Percentiles rank a stretch among this genome's conserved stretches.
These are phyloP conservation scores for Xylaria polymorpha DNA, from an alignment of 2,329 filamentous ascomycete genomes.

Conservation along the genomic window DNA sequence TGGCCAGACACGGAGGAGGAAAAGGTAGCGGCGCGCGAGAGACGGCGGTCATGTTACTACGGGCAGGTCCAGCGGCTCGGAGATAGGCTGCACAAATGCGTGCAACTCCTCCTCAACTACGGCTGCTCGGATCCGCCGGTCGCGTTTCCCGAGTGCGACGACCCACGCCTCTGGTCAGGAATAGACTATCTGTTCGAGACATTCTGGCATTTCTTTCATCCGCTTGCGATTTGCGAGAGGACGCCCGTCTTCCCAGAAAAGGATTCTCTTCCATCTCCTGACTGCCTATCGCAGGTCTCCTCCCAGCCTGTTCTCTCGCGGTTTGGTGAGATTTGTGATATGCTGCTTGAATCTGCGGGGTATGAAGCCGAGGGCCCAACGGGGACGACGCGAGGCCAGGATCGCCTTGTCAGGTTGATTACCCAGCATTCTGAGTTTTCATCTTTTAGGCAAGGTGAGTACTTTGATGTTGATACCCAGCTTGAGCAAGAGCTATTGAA, in stretches of 20 bases:
- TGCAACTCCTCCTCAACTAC: slow-evolving; percentile 28
- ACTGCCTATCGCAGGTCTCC: not conserved
- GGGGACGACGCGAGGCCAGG: slow-evolving; percentile 7
- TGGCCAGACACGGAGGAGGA: slow-evolving; percentile 27
- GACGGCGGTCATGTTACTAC: slow-evolving; percentile 13
- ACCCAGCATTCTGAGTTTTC: slow-evolving; percentile 16
- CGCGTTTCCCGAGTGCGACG: slow-evolving; percentile 6
- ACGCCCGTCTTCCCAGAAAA: too few relatives aligned
- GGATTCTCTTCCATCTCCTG: not conserved
- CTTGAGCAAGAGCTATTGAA: not conserved
- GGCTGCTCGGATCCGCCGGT: not conserved
- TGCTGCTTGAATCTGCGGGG: slow-evolving; percentile 26
- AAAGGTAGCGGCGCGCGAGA: slow-evolving; percentile 1
- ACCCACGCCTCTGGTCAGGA: slow-evolving; percentile 15
- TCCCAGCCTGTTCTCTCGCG: not conserved
- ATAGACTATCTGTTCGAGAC: slow-evolving; percentile 29
- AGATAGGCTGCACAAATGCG: slow-evolving; percentile 13
- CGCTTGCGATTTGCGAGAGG: slow-evolving; percentile 17
- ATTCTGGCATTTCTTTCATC: slow-evolving; percentile 30
- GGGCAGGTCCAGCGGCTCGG: slow-evolving; percentile 22
- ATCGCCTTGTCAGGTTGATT: slow-evolving; percentile 28
- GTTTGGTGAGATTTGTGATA: slow-evolving; percentile 32
- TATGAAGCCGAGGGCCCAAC: not conserved
- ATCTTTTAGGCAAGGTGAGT: slow-evolving; percentile 28
- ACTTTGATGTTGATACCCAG: slow-evolving; percentile 24